Base-by-base conservation (phyloP, 148 eudicot species). In the Amaranthus hypochondriacus region DNA sequence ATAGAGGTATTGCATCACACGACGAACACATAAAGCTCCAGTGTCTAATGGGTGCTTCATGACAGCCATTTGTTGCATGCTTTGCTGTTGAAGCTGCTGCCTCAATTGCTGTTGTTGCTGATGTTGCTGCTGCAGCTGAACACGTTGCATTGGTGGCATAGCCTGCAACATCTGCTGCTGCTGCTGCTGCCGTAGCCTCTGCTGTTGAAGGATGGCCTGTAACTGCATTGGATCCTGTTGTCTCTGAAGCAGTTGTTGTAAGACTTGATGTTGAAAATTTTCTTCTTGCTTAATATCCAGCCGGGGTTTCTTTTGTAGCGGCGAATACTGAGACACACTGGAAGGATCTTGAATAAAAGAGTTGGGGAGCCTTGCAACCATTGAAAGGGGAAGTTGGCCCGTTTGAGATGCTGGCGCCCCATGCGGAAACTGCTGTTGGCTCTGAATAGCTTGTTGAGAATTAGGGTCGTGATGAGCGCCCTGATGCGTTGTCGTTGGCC, bases 1-100 rank as follows among this genome's bases (percentile, higher is more conserved):
- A 84, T 87, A 94, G 39, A 94, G 79, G 72, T 91, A 91, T 70
- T 95, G 97, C 98, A 95, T 95, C 58, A 95, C 80, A 48, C 96
- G 83, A 4, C 97, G 87, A 39, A 96, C 89, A 81, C 98, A 95
- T 12, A 95, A 88, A 69, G 93, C 96, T 65, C 84, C 92, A 58
- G 86, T 78, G 21, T 95, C 98, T 78, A 78, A 79, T 9, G 92
- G 90, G 48, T 83, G 85, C 78, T 95, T 95, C 76, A 87, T 78
- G 55, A 83, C 77, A 71, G 89, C 78, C 74, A 77, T 77, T 11
- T 89, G 90, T 74, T 87, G 98, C 83, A 87, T 62, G 68, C 76
- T 86, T 74, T 87, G 97, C 63, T 91, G 97, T 66, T 84, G 96
- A 73, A 88, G 77, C 74, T 89, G 95, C 18, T 88, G 91, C 70